Evolutionary conservation across 148 eudicot genomes (phyloP).

Genomic region (Chenopodium album): DNA sequence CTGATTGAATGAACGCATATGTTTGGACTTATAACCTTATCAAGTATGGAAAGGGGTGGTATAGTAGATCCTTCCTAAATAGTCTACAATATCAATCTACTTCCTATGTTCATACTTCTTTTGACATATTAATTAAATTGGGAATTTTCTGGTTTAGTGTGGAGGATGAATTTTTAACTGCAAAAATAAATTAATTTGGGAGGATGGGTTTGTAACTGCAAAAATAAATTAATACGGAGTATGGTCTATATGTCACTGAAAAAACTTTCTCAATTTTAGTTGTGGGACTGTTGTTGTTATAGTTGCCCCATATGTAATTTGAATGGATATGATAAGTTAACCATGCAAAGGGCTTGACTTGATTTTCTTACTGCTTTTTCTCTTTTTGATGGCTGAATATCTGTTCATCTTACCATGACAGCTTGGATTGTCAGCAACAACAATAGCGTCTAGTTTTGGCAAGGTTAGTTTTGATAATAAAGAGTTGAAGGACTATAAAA

Average conservation of each 20-base stretch:
- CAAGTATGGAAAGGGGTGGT: too few species aligned
- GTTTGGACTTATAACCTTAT: too few species aligned
- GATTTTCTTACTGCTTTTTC: background rate
- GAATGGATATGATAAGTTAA: background rate
- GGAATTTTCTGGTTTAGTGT: background rate
- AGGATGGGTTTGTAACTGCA: too few species aligned
- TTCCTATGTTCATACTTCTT: background rate
- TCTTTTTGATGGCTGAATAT: background rate
- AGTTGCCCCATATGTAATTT: background rate
- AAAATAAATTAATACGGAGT: too few species aligned
- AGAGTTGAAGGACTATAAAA: slow-evolving; percentile 68
- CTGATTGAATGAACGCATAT: background rate
- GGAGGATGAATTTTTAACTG: too few species aligned
- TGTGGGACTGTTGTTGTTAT: too few species aligned
- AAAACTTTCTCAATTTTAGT: too few species aligned
- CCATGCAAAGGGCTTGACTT: background rate
- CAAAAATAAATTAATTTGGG: too few species aligned
- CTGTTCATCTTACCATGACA: slow-evolving; percentile 33
- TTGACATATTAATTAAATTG: too few species aligned
- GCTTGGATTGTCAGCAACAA: slow-evolving; percentile 84
- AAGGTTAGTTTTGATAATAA: slow-evolving; percentile 69
- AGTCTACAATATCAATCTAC: too few species aligned
- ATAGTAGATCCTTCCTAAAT: too few species aligned
- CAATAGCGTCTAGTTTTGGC: slow-evolving; percentile 95
- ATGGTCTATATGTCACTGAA: too few species aligned